These are phyloP conservation scores for Cronartium ribicola DNA, from an alignment of 1,284 basidiomycete genomes.

Conservation along the genomic window DNA sequence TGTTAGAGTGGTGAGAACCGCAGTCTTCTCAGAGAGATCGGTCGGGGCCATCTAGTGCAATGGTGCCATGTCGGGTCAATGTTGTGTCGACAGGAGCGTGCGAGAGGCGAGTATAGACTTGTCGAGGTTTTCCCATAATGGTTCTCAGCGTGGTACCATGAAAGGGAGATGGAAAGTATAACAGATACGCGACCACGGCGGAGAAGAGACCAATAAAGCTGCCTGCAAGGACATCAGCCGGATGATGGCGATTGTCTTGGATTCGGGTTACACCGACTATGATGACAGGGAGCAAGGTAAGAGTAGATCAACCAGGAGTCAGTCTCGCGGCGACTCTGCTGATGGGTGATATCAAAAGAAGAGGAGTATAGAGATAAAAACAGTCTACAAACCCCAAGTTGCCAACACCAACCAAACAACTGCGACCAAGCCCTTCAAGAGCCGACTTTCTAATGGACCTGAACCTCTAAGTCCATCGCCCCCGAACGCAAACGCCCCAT, in stretches of 20 bases:
- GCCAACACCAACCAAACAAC: constrained; percentile 31
- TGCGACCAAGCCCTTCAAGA: constrained; percentile 30
- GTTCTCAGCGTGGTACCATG: constrained; percentile 21
- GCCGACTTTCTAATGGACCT: constrained; percentile 38
- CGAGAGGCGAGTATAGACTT: constrained; percentile 17
- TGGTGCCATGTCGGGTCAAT: background rate
- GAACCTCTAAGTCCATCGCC: constrained; percentile 24
- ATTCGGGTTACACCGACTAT: constrained; percentile 31
- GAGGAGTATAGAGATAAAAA: background rate
- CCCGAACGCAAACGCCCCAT: constrained; percentile 38
- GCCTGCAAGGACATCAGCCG: constrained; percentile 32
- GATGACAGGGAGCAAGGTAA: background rate
- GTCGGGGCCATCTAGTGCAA: constrained; percentile 1
- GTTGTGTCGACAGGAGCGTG: background rate
- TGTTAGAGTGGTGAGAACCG: background rate
- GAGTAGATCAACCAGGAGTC: background rate
- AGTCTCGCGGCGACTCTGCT: background rate
- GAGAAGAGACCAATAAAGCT: constrained; percentile 29
- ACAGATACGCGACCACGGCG: constrained; percentile 31
- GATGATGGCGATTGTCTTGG: constrained; percentile 35
- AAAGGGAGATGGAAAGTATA: constrained; percentile 41
- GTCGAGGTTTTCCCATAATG: constrained; percentile 37
- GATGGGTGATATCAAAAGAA: background rate
- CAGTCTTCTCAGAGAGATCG: background rate
- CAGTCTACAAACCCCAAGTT: constrained; percentile 19